A percentile compares a stretch with the other conserved stretches of the same genome.
Evolutionary conservation across 2,329 filamentous ascomycete species (phyloP).

Genomic region (Penicillium sp.): DNA sequence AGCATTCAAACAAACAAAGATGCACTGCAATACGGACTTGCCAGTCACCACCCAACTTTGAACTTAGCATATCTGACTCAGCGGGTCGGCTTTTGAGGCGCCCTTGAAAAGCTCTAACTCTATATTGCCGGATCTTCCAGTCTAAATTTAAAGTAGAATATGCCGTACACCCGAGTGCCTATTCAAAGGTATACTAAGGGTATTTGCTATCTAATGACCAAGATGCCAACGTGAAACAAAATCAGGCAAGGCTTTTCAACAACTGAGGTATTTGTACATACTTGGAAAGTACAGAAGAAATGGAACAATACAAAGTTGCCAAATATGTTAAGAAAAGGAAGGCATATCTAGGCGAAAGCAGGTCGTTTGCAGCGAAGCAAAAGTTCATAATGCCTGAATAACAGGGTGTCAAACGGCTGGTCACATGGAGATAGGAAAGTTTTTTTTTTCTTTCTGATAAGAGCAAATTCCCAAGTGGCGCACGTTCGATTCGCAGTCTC

Average conservation of each 20-base stretch:
- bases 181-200: too few relatives aligned
- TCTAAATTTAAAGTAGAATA: not conserved
- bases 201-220: not conserved
- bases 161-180: not conserved
- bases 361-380: too few relatives aligned
- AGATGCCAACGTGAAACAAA: not conserved
- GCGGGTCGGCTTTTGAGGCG: not conserved
- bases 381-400: not conserved
- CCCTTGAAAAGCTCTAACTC: not conserved
- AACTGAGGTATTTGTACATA: too few relatives aligned
- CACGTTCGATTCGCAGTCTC: slow-evolving; percentile 35
- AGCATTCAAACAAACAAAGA: too few relatives aligned
- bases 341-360: not conserved
- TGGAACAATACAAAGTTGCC: too few relatives aligned
- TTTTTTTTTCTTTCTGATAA: not conserved
- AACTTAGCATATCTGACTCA: not conserved
- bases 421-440: slow-evolving; percentile 11
- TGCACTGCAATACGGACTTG: not conserved
- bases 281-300: too few relatives aligned
- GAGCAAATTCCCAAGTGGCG: slow-evolving; percentile 13
- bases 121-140: not conserved
- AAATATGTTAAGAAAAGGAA: not conserved
- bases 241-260: too few relatives aligned
- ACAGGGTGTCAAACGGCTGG: not conserved
- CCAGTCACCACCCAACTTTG: too few relatives aligned